Percentiles rank a stretch among this genome's conserved stretches.
phyloP scores from a whole-genome alignment of 805 yeast species.

The Saccharomyces paradoxus region DNA sequence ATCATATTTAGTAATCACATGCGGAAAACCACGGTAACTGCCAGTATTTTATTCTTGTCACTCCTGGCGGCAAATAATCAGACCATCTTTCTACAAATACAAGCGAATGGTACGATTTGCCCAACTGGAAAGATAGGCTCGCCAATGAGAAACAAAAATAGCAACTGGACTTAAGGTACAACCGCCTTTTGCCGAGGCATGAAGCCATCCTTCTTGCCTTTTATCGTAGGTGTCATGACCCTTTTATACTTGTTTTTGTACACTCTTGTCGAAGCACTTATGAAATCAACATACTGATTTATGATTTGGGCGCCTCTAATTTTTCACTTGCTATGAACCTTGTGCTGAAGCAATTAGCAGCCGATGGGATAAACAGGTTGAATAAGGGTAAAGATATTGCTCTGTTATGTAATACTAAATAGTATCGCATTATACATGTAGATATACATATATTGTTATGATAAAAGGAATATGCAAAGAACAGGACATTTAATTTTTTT shows the following conservation, averaged over 20 bases:
- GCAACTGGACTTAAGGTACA: neutral
- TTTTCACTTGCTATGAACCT: neutral
- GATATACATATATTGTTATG: neutral
- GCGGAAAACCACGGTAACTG: neutral
- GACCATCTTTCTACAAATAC: no score
- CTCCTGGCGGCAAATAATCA: neutral
- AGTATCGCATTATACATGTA: neutral
- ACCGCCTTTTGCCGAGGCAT: no score
- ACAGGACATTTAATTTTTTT: neutral
- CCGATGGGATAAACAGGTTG: neutral
- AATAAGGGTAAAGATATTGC: neutral
- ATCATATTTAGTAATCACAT: neutral
- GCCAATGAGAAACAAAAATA: neutral
- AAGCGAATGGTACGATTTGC: neutral
- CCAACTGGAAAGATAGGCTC: neutral
- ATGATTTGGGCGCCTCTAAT: neutral
- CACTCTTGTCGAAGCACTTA: neutral
- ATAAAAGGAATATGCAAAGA: neutral
- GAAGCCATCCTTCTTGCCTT: no score
- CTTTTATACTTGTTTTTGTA: neutral
- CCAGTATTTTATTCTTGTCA: neutral
- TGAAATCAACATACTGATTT: neutral
- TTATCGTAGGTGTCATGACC: no score
- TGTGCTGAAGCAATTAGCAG: neutral
- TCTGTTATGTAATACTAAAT: neutral